Percentiles rank a stretch among this genome's conserved stretches.
Conservation (phyloP, 2,329 filamentous ascomycete genomes). For the Lithohypha guttulata region DNA sequence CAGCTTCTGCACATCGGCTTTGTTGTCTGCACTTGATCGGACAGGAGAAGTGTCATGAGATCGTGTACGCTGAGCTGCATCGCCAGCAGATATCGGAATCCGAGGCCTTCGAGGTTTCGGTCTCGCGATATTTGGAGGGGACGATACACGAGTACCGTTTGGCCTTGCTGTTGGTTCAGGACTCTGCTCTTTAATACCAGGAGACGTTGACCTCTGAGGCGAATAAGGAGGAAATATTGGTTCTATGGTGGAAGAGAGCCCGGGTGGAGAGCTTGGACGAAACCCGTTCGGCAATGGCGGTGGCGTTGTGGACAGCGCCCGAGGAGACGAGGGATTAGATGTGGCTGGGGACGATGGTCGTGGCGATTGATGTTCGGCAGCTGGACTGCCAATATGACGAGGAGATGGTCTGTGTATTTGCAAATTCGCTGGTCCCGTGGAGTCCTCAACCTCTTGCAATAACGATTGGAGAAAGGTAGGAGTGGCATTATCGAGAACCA, state of each 20-base stretch:
- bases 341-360: conserved; percentile 33
- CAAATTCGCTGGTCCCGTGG: conserved; percentile 30
- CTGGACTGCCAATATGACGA: conserved; percentile 24
- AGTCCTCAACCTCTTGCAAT: conserved; percentile 71
- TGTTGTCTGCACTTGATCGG: conserved; percentile 69
- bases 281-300: conserved; percentile 32
- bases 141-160: conserved; percentile 5
- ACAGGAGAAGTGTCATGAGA: conserved; percentile 59
- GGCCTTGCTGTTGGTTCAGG: conserved; percentile 1
- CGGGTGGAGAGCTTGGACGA: conserved; percentile 56
- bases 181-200: conserved; percentile 14
- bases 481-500: conserved; percentile 33
- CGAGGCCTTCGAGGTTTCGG: conserved; percentile 18
- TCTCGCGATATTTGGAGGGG: conserved; percentile 14
- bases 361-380: conserved; percentile 29
- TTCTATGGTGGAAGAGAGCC: conserved; percentile 60
- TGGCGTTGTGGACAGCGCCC: conserved; percentile 29
- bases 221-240: conserved; percentile 67
- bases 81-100: conserved; percentile 21
- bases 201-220: conserved; percentile 45
- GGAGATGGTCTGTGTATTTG: conserved; percentile 17
- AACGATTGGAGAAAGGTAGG: conserved; percentile 80
- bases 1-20: conserved; percentile 79
- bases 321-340: conserved; percentile 32
- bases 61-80: conserved; percentile 39